phyloP scores from a whole-genome alignment of 768 basidiomycete species.

The Mycena sanguinolenta region DNA sequence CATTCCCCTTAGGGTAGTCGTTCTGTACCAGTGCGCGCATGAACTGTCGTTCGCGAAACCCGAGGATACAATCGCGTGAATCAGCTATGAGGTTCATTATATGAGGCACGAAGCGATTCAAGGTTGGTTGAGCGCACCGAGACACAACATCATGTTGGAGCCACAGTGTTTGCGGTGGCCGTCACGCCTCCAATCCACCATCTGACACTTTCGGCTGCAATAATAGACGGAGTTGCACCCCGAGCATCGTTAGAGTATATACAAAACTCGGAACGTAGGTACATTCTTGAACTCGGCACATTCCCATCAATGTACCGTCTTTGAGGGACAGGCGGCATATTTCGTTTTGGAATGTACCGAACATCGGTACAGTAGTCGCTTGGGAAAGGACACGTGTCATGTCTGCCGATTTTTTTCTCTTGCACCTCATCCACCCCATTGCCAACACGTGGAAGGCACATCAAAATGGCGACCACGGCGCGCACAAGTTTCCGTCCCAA shows the following conservation, averaged over 20 bases:
- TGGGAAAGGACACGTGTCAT: too few species aligned
- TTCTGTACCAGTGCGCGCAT: not conserved
- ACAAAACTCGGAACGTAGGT: not conserved
- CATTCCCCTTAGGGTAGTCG: not conserved
- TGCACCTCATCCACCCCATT: too few species aligned
- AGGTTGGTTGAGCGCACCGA: not conserved
- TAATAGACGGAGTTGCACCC: not conserved
- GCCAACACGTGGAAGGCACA: too few species aligned
- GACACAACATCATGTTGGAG: not conserved
- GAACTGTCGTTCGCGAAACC: constrained; percentile 5
- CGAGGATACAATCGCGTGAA: not conserved
- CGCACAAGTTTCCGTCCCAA: too few species aligned
- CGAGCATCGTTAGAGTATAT: not conserved
- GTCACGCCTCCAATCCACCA: constrained; percentile 9
- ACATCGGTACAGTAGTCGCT: too few species aligned
- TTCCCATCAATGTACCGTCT: too few species aligned
- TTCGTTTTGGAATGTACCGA: too few species aligned
- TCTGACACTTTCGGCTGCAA: constrained; percentile 5
- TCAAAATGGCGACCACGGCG: too few species aligned
- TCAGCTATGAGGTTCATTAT: not conserved
- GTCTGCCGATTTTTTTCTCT: too few species aligned
- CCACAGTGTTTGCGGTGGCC: constrained; percentile 6
- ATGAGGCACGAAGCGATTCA: not conserved
- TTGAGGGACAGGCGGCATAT: too few species aligned
- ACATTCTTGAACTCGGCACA: too few species aligned